Evolutionary conservation across 2,329 filamentous ascomycete genomes (phyloP).

Genomic region (Canariomyces notabilis): DNA sequence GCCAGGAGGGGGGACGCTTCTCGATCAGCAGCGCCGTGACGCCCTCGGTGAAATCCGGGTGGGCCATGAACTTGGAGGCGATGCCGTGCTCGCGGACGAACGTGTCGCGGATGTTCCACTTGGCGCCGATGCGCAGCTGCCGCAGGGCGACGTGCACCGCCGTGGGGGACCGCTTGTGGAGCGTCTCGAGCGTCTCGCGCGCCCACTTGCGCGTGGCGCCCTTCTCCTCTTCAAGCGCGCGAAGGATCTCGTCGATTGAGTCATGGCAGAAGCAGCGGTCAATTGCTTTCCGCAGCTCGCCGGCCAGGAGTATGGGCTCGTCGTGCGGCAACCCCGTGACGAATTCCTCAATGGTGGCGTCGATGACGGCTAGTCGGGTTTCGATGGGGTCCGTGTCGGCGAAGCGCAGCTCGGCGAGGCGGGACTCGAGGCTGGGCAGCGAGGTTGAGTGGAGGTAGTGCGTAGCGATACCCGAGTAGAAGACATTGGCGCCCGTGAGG

Average conservation of each 20-base stretch:
- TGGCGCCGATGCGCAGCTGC: constrained; percentile 70
- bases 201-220: constrained; percentile 68
- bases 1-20: constrained; percentile 67
- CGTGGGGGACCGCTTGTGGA: constrained; percentile 77
- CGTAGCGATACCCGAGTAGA: constrained; percentile 88
- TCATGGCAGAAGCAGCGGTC: constrained; percentile 74
- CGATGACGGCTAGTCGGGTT: constrained; percentile 66
- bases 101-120: constrained; percentile 78
- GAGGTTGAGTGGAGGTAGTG: constrained; percentile 93
- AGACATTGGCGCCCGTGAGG: constrained; percentile 75
- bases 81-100: constrained; percentile 85
- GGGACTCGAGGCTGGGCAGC: constrained; percentile 72
- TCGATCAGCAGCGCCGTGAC: constrained; percentile 76
- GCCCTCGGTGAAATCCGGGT: constrained; percentile 87
- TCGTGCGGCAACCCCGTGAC: constrained; percentile 76
- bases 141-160: constrained; percentile 77
- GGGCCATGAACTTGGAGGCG: constrained; percentile 80
- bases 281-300: constrained; percentile 70
- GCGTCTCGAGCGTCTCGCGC: constrained; percentile 65
- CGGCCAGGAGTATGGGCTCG: constrained; percentile 61
- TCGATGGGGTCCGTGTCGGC: constrained; percentile 63
- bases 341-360: constrained; percentile 88
- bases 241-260: constrained; percentile 64
- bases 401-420: constrained; percentile 86
- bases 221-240: constrained; percentile 55